Evolutionary conservation across 768 basidiomycete species (phyloP).

Genomic region (Tulasnella sp.): DNA sequence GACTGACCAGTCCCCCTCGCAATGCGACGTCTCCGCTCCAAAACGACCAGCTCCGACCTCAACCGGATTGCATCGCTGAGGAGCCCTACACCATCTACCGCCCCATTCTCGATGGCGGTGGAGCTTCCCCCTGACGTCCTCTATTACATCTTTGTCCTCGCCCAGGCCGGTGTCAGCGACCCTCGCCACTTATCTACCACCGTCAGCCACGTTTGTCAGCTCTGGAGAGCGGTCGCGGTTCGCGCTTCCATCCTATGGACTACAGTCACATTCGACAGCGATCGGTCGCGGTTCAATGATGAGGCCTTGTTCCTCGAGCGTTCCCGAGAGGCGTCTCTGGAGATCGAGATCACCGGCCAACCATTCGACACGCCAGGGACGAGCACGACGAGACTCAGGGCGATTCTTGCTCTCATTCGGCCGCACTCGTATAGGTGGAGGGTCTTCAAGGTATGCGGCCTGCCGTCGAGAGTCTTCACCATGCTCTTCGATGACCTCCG

Average conservation of each 20-base stretch:
- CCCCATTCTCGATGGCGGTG: background rate
- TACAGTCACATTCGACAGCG: background rate
- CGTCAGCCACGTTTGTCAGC: slow-evolving; percentile 1
- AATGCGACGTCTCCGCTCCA: background rate
- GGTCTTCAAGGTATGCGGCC: background rate
- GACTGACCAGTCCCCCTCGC: background rate
- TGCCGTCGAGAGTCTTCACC: background rate
- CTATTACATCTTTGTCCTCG: slow-evolving; percentile 7
- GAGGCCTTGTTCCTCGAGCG: background rate
- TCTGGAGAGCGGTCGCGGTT: background rate
- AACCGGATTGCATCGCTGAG: background rate
- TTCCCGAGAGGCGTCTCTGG: slow-evolving; percentile 4
- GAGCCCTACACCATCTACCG: background rate
- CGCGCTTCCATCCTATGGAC: slow-evolving; percentile 1
- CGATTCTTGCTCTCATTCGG: background rate
- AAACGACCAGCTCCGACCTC: background rate
- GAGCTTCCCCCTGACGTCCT: background rate
- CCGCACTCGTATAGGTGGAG: slow-evolving; percentile 5
- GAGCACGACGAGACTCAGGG: background rate
- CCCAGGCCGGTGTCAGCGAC: background rate
- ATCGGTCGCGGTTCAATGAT: background rate
- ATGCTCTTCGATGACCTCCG: slow-evolving; percentile 9
- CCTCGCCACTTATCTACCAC: background rate
- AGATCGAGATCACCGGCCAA: slow-evolving; percentile 4
- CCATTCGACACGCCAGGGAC: background rate